Evolutionary conservation across 139 green algal species (phyloP).

Genomic region (Chlamydomonas schloesseri): DNA sequence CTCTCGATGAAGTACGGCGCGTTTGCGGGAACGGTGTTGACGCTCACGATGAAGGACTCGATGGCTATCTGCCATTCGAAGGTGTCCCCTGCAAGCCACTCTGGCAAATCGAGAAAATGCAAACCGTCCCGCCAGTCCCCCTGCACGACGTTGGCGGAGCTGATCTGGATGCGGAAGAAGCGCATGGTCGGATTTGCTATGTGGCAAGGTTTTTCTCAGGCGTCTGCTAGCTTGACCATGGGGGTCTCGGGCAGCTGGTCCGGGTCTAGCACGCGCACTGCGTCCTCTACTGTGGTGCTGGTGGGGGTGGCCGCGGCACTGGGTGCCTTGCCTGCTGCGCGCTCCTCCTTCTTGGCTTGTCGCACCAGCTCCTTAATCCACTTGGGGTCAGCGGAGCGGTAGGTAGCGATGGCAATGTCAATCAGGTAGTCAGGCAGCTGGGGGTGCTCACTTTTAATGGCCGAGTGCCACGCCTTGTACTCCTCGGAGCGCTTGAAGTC

Average conservation of each 20-base stretch:
- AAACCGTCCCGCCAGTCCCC: slow-evolving; percentile 13
- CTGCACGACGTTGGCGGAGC: slow-evolving; percentile 10
- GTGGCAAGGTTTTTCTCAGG: slow-evolving; percentile 17
- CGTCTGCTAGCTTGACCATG: neutral
- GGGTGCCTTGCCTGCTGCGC: slow-evolving; percentile 13
- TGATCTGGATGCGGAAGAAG: slow-evolving; percentile 19
- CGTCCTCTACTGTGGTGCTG: neutral
- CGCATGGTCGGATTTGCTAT: slow-evolving; percentile 21
- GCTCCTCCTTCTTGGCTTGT: too few relatives aligned
- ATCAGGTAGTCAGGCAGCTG: too few relatives aligned
- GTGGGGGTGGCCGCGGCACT: neutral
- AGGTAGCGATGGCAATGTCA: too few relatives aligned
- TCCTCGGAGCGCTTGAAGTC: too few relatives aligned
- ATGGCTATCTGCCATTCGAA: slow-evolving; percentile 1
- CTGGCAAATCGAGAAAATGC: slow-evolving; percentile 3
- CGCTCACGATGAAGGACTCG: slow-evolving; percentile 20
- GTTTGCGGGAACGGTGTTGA: slow-evolving; percentile 7
- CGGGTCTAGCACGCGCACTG: slow-evolving; percentile 1
- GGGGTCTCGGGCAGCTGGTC: slow-evolving; percentile 13
- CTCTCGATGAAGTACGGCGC: slow-evolving; percentile 14
- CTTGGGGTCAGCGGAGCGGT: too few relatives aligned
- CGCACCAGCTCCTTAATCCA: too few relatives aligned
- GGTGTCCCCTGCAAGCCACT: slow-evolving; percentile 16
- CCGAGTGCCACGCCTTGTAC: too few relatives aligned
- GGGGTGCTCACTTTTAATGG: too few relatives aligned